Evolutionary conservation across 805 yeast species (phyloP), one percentile per base, ranked within the genome.

Genomic region (Cyberlindnera euphorbiiphila): DNA sequence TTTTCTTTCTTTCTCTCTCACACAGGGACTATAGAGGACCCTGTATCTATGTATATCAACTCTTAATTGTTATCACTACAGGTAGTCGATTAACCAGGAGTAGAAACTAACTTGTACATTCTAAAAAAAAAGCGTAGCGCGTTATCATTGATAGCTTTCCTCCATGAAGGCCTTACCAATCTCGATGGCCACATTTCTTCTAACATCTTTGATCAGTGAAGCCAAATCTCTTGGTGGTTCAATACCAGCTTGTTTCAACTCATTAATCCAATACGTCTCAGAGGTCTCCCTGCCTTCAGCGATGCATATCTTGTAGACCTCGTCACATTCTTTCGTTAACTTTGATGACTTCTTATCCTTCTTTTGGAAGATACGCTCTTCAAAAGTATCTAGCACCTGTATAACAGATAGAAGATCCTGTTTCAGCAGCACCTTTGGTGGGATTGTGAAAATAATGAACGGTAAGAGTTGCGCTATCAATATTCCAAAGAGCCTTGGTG

Each of bases 381-480:
- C 56, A 37, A 47, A 55, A 5, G 40, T 14, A 28, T 55, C 49
- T 9, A 55, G n/a, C 20, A 49, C 44, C 23, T 41, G 46, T 5
- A 55, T 32, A 11, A 53, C 39, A 9, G 46, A 8, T 7, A 53
- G 29, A 9, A 55, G 22, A 24, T 55, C 56, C 9, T 38, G 32
- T 24, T 49, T 41, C n/a, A 41, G 18, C 18, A 53, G 20, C 6
- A 54, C 46, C 22, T 50, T 47, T 25, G 51, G 40, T 12, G 57
- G 54, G 12, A 37, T 39, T 8, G 29, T 32, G 17, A 50, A 47
- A 22, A 40, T 42, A 52, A 64, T 64, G 53, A 68, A 66, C 13
- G 77, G 76, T 32, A 64, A 47, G 12, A 74, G 48, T 39, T 76
- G 74, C n/a, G 72, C 51, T 12, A 77, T 49, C 27, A 78, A 60